Conservation (phyloP, 768 basidiomycete genomes). For the Postia placenta region DNA sequence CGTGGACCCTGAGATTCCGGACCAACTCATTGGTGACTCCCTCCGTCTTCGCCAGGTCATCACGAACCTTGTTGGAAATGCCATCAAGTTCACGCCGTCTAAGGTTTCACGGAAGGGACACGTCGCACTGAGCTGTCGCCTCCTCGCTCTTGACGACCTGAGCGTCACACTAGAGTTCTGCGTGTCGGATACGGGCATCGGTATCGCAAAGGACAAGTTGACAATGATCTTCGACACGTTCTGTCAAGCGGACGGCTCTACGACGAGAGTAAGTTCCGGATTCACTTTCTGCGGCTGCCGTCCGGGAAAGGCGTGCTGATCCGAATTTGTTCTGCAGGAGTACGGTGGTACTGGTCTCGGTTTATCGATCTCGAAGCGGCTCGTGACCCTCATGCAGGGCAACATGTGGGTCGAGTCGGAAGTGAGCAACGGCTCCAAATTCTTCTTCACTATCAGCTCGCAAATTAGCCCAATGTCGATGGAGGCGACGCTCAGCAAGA, state of each 20-base stretch:
- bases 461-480: conserved; percentile 72
- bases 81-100: conserved; percentile 93
- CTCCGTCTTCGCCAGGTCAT: conserved; percentile 92
- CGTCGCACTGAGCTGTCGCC: conserved; percentile 82
- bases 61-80: conserved; percentile 92
- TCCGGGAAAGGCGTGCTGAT: background rate
- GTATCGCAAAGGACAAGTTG: conserved; percentile 96
- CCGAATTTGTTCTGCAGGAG: conserved; percentile 46
- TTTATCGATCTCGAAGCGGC: conserved; percentile 93
- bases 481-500: conserved; percentile 70
- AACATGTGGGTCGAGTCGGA: conserved; percentile 99
- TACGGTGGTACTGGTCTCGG: conserved; percentile 97
- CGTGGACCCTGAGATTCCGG: conserved; percentile 92
- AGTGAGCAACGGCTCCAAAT: conserved; percentile 86
- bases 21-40: conserved; percentile 95
- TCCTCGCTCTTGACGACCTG: conserved; percentile 73
- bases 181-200: conserved; percentile 96
- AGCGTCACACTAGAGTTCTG: conserved; percentile 94
- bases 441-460: conserved; percentile 94
- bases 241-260: conserved; percentile 97
- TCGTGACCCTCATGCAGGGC: conserved; percentile 96
- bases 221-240: conserved; percentile 99
- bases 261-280: conserved; percentile 67
- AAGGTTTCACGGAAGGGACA: conserved; percentile 77
- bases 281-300: background rate